These are phyloP conservation scores for Erigeron philadelphicus DNA, from an alignment of 140 eudicot genomes.

Conservation along the genomic window DNA sequence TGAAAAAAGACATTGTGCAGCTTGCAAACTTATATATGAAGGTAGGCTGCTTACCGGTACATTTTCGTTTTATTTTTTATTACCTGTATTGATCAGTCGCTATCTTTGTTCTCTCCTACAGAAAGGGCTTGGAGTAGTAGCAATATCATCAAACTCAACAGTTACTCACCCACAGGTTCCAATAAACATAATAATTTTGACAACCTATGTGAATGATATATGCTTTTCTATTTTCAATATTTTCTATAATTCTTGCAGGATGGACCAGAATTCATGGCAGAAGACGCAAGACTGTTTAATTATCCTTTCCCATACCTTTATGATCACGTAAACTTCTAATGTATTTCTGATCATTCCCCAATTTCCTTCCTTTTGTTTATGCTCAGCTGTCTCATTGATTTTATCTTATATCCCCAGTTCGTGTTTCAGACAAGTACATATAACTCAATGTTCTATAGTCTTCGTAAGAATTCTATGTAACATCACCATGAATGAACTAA, in stretches of 20 bases:
- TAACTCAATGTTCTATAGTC: constrained; percentile 6
- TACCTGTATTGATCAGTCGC: neutral
- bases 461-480: constrained; percentile 3
- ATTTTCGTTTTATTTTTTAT: neutral
- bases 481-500: neutral
- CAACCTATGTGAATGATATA: neutral
- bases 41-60: constrained; percentile 37
- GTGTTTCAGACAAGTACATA: constrained; percentile 1
- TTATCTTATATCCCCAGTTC: neutral
- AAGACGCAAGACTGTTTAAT: constrained; percentile 59
- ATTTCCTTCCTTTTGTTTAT: neutral
- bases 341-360: neutral
- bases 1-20: constrained; percentile 80
- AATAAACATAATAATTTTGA: constrained; percentile 7
- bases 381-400: constrained; percentile 9
- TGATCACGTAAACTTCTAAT: constrained; percentile 56
- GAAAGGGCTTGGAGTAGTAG: constrained; percentile 97
- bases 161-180: constrained; percentile 92
- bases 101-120: constrained; percentile 40
- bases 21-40: constrained; percentile 73
- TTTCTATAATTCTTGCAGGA: constrained; percentile 53
- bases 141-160: constrained; percentile 87
- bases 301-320: constrained; percentile 92
- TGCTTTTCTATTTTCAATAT: neutral
- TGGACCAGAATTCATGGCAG: constrained; percentile 93